These are phyloP conservation scores for Annulohypoxylon maeteangense DNA, from an alignment of 495 filamentous ascomycete genomes.

Conservation along the genomic window DNA sequence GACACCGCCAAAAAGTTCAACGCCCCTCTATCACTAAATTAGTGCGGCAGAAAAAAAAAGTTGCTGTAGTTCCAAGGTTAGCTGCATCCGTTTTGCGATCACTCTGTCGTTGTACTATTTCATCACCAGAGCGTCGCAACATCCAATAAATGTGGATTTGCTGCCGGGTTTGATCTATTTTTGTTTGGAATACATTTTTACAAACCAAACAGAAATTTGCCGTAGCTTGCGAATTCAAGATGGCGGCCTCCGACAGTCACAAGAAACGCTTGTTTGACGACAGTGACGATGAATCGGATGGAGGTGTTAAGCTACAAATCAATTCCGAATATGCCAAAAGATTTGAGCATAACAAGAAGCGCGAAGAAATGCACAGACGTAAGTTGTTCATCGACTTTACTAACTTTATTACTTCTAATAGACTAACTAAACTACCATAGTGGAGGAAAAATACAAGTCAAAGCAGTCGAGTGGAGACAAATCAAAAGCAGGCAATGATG, in stretches of 20 bases:
- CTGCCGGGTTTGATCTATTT: neutral
- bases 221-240: slow-evolving; percentile 24
- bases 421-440: slow-evolving; percentile 53
- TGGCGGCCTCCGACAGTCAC: slow-evolving; percentile 41
- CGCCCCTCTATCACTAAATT: slow-evolving; percentile 24
- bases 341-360: slow-evolving; percentile 96
- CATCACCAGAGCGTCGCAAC: neutral
- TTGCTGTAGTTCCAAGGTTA: slow-evolving; percentile 1
- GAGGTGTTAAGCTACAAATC: slow-evolving; percentile 74
- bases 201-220: neutral
- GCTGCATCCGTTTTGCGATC: slow-evolving; percentile 10
- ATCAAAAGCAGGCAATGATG: slow-evolving; percentile 59
- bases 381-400: slow-evolving; percentile 48
- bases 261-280: slow-evolving; percentile 50
- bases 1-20: slow-evolving; percentile 42
- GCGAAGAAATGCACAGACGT: slow-evolving; percentile 87
- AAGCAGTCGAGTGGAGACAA: slow-evolving; percentile 42
- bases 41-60: slow-evolving; percentile 49
- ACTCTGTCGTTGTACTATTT: neutral
- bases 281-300: slow-evolving; percentile 64
- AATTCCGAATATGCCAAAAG: slow-evolving; percentile 89
- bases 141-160: neutral
- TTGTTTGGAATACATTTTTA: neutral
- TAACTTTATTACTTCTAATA: neutral
- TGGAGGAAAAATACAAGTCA: slow-evolving; percentile 89